These are phyloP conservation scores for Cadophora sp. DNA, from an alignment of 2,329 filamentous ascomycete species.

Conservation along the genomic window DNA sequence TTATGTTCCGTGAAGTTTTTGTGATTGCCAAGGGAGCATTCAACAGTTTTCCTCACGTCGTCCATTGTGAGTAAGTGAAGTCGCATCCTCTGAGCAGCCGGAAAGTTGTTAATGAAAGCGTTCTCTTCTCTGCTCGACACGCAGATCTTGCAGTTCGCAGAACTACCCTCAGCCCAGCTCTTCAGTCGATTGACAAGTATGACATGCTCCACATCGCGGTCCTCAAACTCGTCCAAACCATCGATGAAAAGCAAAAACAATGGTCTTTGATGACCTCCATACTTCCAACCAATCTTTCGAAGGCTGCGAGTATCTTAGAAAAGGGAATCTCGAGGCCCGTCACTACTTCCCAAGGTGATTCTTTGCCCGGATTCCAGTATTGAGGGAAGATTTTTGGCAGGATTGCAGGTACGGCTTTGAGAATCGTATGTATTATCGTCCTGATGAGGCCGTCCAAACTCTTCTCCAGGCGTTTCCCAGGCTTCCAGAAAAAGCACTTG, in stretches of 20 bases:
- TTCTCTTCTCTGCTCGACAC: conserved; percentile 34
- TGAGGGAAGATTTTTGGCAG: conserved; percentile 18
- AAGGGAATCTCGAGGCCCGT: not conserved
- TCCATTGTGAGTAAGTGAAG: conserved; percentile 34
- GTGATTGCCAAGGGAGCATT: conserved; percentile 9
- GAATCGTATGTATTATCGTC: conserved; percentile 22
- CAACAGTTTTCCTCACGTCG: conserved; percentile 37
- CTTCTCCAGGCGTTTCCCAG: conserved; percentile 42
- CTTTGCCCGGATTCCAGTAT: not conserved
- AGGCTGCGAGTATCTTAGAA: not conserved
- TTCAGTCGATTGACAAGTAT: conserved; percentile 31
- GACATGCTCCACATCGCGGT: conserved; percentile 36
- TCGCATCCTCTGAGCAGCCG: conserved; percentile 17
- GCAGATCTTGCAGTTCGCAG: conserved; percentile 27
- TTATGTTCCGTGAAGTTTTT: conserved; percentile 22
- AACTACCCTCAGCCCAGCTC: conserved; percentile 15
- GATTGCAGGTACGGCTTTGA: conserved; percentile 21
- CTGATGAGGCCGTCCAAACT: conserved; percentile 25
- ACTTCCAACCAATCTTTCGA: not conserved
- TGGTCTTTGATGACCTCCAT: not conserved
- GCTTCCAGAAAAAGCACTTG: conserved; percentile 55
- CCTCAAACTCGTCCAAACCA: conserved; percentile 45
- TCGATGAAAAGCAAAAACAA: conserved; percentile 48
- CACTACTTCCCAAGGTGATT: not conserved
- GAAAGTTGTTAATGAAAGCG: conserved; percentile 36